Evolutionary conservation across 2,329 filamentous ascomycete species (phyloP).

Genomic region (Stagonosporopsis cucurbitacearum): DNA sequence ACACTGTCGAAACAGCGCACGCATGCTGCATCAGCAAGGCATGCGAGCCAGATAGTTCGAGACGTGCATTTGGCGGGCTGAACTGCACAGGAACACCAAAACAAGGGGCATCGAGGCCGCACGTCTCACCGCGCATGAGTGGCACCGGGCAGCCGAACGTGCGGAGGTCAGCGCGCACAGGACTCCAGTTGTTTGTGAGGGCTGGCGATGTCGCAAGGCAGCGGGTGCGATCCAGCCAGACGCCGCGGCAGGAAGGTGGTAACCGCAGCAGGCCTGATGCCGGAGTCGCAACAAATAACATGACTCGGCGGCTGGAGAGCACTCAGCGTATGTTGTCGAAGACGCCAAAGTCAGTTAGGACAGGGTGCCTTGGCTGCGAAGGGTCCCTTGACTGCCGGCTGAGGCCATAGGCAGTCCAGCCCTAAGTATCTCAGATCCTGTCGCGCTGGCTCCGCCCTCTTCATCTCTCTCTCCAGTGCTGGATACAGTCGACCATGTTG

Average conservation of each 20-base stretch:
- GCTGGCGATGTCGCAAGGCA: neutral
- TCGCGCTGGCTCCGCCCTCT: conserved; percentile 2
- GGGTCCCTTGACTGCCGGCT: conserved; percentile 12
- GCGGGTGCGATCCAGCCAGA: neutral
- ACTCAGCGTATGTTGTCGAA: conserved; percentile 15
- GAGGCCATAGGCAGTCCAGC: conserved; percentile 10
- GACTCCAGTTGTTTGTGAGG: neutral
- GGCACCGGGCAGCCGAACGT: conserved; percentile 1
- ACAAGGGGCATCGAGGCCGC: neutral
- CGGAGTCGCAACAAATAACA: conserved; percentile 7
- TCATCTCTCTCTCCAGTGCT: neutral
- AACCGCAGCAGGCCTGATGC: conserved; percentile 3
- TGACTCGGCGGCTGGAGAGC: neutral
- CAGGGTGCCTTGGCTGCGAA: conserved; percentile 11
- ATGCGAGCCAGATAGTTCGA: neutral
- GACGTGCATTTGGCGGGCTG: neutral
- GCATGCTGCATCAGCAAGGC: conserved; percentile 19
- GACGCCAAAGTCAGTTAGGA: conserved; percentile 27
- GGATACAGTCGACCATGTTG: conserved; percentile 1
- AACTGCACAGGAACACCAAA: neutral
- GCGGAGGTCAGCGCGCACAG: conserved; percentile 4
- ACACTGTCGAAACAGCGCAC: conserved; percentile 30
- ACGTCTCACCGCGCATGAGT: neutral
- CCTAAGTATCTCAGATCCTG: conserved; percentile 2
- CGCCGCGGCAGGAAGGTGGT: conserved; percentile 13